These are phyloP conservation scores for Pleurotus citrinopileatus DNA, from an alignment of 768 basidiomycete species.

Conservation along the genomic window DNA sequence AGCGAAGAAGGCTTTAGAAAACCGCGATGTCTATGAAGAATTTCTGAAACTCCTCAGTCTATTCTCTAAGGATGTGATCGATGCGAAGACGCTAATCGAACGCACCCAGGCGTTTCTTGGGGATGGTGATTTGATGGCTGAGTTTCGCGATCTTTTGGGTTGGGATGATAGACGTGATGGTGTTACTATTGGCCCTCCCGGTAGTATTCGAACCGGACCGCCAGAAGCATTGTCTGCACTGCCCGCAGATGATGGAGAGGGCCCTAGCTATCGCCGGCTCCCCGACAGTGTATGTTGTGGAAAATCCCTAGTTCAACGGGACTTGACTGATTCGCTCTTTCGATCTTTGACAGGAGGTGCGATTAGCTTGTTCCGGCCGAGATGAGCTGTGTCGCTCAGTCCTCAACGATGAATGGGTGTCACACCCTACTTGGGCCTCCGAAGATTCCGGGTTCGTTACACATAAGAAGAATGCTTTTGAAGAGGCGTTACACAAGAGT, in stretches of 20 bases:
- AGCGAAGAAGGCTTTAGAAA: conserved; percentile 77
- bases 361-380: conserved; percentile 89
- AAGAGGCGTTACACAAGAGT: conserved; percentile 93
- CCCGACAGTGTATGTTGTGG: conserved; percentile 74
- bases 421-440: conserved; percentile 97
- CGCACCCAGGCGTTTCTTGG: conserved; percentile 80
- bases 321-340: conserved; percentile 7
- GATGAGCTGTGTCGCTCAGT: conserved; percentile 95
- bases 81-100: conserved; percentile 77
- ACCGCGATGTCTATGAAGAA: conserved; percentile 81
- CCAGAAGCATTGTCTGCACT: conserved; percentile 76
- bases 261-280: conserved; percentile 90
- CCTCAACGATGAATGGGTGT: conserved; percentile 97
- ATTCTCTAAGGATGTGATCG: conserved; percentile 90
- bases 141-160: conserved; percentile 85
- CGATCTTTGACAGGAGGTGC: conserved; percentile 63
- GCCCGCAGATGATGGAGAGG: conserved; percentile 81
- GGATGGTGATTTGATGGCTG: conserved; percentile 71
- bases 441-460: conserved; percentile 93
- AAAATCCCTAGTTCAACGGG: not conserved
- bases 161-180: conserved; percentile 68
- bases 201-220: conserved; percentile 72
- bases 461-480: conserved; percentile 95
- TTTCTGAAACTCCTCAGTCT: conserved; percentile 91
- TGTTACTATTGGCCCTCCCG: conserved; percentile 69